Evolutionary conservation across 768 basidiomycete species (phyloP).

Genomic region (Fibroporia radiculosa): DNA sequence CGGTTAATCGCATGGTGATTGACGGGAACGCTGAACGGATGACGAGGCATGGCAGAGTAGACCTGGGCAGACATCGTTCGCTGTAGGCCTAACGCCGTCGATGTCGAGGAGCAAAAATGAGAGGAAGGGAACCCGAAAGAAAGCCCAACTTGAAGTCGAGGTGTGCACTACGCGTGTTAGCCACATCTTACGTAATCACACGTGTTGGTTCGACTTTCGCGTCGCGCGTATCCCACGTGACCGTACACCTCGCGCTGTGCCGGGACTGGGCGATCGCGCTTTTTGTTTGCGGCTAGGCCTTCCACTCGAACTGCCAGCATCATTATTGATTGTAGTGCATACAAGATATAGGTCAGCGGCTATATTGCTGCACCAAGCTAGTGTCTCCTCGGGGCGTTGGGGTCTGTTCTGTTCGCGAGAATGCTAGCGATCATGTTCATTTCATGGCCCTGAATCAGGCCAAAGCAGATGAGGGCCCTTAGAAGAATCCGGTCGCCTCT

Average conservation of each 20-base stretch:
- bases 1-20: conserved; percentile 19
- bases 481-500: too few species aligned
- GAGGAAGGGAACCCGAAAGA: neutral
- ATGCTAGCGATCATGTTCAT: too few species aligned
- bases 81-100: conserved; percentile 23
- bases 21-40: conserved; percentile 20
- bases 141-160: neutral
- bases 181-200: conserved; percentile 15
- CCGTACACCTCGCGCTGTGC: conserved; percentile 5
- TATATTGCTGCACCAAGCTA: neutral
- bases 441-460: too few species aligned
- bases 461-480: too few species aligned
- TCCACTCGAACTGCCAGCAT: neutral
- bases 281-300: neutral
- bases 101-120: conserved; percentile 12
- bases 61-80: conserved; percentile 17
- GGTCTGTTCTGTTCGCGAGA: neutral
- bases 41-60: conserved; percentile 18
- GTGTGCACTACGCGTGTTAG: conserved; percentile 15
- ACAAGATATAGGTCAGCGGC: neutral
- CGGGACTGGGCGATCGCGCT: neutral
- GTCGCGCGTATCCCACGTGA: conserved; percentile 19
- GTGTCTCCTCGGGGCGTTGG: neutral
- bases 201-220: conserved; percentile 18
- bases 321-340: neutral